Conservation (phyloP, 2,329 filamentous ascomycete species). For the Colletotrichum kahawae region DNA sequence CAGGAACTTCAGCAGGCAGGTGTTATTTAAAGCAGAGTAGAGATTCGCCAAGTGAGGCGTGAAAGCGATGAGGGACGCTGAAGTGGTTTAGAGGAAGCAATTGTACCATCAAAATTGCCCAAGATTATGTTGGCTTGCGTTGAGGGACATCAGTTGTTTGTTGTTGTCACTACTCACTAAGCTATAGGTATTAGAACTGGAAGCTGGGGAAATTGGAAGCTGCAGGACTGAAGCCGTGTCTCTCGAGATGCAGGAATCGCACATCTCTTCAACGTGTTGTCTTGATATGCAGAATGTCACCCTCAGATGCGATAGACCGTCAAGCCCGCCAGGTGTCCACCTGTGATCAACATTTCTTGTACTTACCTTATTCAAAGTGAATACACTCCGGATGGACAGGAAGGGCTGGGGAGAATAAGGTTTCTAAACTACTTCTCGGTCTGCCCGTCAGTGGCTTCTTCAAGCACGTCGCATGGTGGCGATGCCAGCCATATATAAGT, state of each 20-base stretch:
- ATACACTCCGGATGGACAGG: fast-evolving
- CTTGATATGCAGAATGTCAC: too few species aligned
- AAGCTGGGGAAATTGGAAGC: fast-evolving
- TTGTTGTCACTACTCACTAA: fast-evolving
- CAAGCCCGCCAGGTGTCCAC: too few species aligned
- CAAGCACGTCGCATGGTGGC: too few species aligned
- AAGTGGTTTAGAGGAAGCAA: not conserved
- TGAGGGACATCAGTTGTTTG: not conserved
- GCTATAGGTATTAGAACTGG: not conserved
- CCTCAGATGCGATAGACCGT: too few species aligned
- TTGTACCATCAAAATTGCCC: not conserved
- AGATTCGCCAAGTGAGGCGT: fast-evolving
- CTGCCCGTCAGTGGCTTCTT: too few species aligned
- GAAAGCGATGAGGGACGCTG: not conserved
- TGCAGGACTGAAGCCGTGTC: not conserved
- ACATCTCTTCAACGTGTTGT: too few species aligned
- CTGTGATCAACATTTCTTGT: fast-evolving
- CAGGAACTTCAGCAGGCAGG: not conserved
- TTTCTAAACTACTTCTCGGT: too few species aligned
- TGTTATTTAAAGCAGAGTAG: not conserved
- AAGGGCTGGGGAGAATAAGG: too few species aligned
- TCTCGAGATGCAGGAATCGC: too few species aligned
- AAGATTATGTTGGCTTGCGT: not conserved
- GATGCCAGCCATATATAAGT: too few species aligned
- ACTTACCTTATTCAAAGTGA: not conserved